phyloP scores from a whole-genome alignment of 371 early-diverging fungal species.

The Apophysomyces elegans region DNA sequence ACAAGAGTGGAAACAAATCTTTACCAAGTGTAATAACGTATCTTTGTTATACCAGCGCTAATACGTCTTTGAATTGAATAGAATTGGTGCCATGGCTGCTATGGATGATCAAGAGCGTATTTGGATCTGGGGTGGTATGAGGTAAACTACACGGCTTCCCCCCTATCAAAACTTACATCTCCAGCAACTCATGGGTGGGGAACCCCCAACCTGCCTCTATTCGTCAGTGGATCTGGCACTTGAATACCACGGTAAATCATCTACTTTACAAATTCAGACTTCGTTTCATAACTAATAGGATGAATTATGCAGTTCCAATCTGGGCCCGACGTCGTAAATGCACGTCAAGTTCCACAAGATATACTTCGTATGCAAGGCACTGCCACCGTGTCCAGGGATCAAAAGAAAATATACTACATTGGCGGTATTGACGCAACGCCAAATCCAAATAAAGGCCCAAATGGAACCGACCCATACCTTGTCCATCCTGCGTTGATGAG shows the following conservation, averaged over 20 bases:
- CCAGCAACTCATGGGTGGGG: too few relatives aligned
- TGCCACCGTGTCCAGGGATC: conserved; percentile 15
- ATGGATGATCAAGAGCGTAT: conserved; percentile 3
- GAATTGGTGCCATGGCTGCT: conserved; percentile 14
- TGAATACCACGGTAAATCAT: too few relatives aligned
- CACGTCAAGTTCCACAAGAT: background rate
- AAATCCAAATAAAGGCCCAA: background rate
- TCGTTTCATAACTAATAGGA: too few relatives aligned
- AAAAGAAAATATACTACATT: conserved; percentile 19
- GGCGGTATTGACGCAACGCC: conserved; percentile 17
- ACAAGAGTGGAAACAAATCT: conserved; percentile 7
- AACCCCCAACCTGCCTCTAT: too few relatives aligned
- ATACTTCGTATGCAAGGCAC: conserved; percentile 14
- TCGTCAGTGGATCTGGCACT: too few relatives aligned
- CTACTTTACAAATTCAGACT: too few relatives aligned
- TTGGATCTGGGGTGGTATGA: conserved; percentile 25
- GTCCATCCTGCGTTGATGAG: conserved; percentile 12
- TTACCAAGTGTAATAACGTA: background rate
- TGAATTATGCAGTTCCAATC: too few relatives aligned
- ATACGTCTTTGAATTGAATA: background rate
- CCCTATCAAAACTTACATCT: too few relatives aligned
- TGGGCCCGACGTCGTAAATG: too few relatives aligned
- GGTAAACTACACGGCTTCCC: conserved; percentile 4
- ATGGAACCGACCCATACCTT: background rate
- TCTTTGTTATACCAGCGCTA: background rate